These are phyloP conservation scores for Lotus japonicus DNA, from an alignment of 306 rosid species.

Conservation along the genomic window DNA sequence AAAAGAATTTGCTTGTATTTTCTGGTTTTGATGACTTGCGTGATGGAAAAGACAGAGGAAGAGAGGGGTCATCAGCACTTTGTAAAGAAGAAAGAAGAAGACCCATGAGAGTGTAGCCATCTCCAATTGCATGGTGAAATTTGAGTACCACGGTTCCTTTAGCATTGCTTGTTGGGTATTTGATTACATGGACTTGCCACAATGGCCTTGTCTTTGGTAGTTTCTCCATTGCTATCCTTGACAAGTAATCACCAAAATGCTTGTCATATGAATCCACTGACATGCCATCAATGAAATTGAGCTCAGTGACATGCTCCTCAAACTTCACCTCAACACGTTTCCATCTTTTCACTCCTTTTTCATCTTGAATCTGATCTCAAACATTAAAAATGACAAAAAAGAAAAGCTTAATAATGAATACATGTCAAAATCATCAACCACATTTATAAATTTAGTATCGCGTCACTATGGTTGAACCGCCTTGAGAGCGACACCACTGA, in stretches of 20 bases:
- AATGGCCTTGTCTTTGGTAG: background rate
- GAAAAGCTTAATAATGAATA: background rate
- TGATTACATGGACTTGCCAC: conserved; percentile 15
- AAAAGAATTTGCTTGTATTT: background rate
- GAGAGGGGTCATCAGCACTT: conserved; percentile 19
- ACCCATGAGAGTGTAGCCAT: conserved; percentile 40
- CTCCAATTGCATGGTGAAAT: conserved; percentile 45
- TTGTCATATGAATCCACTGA: background rate
- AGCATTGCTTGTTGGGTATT: background rate
- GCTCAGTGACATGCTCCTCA: conserved; percentile 9
- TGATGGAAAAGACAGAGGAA: conserved; percentile 16
- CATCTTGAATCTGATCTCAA: conserved; percentile 1
- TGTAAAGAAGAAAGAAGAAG: conserved; percentile 18
- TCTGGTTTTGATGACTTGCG: background rate
- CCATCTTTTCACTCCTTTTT: conserved; percentile 17
- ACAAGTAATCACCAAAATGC: background rate
- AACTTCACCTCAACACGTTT: conserved; percentile 7
- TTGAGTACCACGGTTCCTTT: background rate
- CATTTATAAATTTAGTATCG: no score
- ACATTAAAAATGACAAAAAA: conserved; percentile 6
- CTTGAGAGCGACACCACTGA: no score
- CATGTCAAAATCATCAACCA: background rate
- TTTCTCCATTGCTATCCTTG: background rate
- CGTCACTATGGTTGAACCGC: no score
- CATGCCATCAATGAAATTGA: background rate